Conservation (phyloP, 2,329 filamentous ascomycete species). For the Truncatella angustata region DNA sequence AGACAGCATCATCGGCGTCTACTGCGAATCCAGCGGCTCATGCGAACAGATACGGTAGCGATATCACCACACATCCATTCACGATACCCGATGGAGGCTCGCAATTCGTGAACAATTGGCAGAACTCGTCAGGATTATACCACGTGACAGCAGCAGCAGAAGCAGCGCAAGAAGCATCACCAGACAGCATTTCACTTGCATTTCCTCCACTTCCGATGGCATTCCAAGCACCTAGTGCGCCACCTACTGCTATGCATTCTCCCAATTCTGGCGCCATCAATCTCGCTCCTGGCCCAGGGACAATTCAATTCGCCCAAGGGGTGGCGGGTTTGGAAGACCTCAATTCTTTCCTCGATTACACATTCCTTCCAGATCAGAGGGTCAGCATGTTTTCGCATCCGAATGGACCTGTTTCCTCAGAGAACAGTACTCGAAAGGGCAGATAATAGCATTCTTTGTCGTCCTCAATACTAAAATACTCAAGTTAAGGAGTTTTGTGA, state of each 20-base stretch:
- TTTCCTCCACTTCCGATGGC: slow-evolving; percentile 15
- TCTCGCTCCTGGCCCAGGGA: background rate
- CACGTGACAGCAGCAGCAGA: background rate
- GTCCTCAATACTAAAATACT: no score
- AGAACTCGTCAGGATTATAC: background rate
- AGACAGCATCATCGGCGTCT: background rate
- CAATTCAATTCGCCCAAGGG: background rate
- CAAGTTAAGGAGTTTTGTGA: no score
- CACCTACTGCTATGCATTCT: slow-evolving; percentile 6
- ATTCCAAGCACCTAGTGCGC: slow-evolving; percentile 10
- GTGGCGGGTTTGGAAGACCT: slow-evolving; percentile 9
- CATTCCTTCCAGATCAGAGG: slow-evolving; percentile 14
- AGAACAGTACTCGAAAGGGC: slow-evolving; percentile 15
- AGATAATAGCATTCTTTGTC: background rate
- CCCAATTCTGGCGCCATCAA: background rate
- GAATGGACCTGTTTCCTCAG: background rate
- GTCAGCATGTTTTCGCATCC: slow-evolving; percentile 15
- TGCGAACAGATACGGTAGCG: background rate
- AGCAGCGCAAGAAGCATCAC: slow-evolving; percentile 8
- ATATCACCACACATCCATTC: background rate
- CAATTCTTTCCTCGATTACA: slow-evolving; percentile 10
- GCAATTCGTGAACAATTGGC: background rate
- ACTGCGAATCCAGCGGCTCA: background rate
- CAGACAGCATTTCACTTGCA: slow-evolving; percentile 16
- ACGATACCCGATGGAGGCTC: background rate